Base-by-base conservation (phyloP, 1,284 basidiomycete genomes). In the Grifola frondosa region DNA sequence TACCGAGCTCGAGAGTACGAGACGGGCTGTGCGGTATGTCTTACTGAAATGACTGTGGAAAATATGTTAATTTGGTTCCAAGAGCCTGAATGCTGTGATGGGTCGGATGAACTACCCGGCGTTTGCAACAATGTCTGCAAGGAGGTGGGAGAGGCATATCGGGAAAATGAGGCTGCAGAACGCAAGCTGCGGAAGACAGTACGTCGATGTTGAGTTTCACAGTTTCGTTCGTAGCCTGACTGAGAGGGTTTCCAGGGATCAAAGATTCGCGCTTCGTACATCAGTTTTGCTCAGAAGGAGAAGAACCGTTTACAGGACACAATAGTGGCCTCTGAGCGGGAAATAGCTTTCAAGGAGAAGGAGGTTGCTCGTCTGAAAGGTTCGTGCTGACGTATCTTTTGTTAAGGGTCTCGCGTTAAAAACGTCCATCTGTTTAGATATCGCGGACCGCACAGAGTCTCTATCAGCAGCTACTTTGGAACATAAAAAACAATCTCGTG, bases 51-150 rank as follows among this genome's bases (percentile, higher is more conserved):
- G 12, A 7, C 33, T 39, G 19, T 9, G 16, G 19, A 7, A 31
- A 5, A 20, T 3, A n/a, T 11, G 13, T 15, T 17, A 29, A 41
- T 29, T 58, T 29, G 57, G n/a, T 20, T 15, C 35, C 11, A 58
- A 95, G 93, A 99, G 60, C 77, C 81, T 3, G 84, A 94, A 60
- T 99, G 97, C 63, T 99, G 96, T 63, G 96, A 99, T 60, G 97
- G 97, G n/a, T 91, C 91, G 0, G 96, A 99, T 63, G 96, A 99
- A 66, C 71, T 68, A 5, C 62, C 78, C 7, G 91, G 91, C 5
- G 71, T 85, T 10, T 99, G 96, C 61, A 73, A 78, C 16, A 84
- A 98, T 63, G 69, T 69, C 5, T 99, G 96, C 62, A 77, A 76
- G 35, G 79, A 88, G 58, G 74, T 91, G 28, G 91, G 93, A 1